Evolutionary conservation across 768 basidiomycete genomes (phyloP), one percentile per base, ranked within the genome.

Genomic region (Omphalotus guepiniiformis): DNA sequence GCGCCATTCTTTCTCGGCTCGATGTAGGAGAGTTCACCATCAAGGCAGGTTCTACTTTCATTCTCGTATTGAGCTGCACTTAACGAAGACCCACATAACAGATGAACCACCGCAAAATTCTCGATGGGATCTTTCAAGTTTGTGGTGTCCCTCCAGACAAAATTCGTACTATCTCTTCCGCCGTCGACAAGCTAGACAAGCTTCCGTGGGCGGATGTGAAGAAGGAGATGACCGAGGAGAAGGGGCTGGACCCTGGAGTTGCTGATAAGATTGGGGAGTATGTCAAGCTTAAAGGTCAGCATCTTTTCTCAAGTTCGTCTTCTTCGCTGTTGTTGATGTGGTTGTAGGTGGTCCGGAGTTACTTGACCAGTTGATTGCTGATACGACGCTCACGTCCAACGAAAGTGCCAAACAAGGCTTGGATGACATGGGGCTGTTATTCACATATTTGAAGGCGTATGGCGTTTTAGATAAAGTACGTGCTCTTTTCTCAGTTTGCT

Each of bases 161-260:
- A 69, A 93, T 90, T 40, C 80, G 95, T 4, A 71, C 84, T 12
- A 98, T 98, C 53, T 95, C 93, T 0, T 94, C 91, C 13, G 95
- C 96, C 0, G 95, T 98, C 8, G 96, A 99, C 67, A 99, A 98
- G 64, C 80, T 99, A 9, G 96, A 99, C 76, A 99, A 98, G 90
- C 67, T 86, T 19, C 79, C 95, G 0, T 99, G 96, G 95, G 58
- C 63, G 2, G 93, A 95, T 39, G 95, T 98, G 8, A 88, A 85
- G 68, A 87, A 86, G 58, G 95, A 99, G 66, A 98, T 99, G 96
- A 91, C 85, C 0, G 85, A 84, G 1, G 94, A 98, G 61, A 99
- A 99, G 60, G 93, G 93, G 0, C 71, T 99, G 16, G 85, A 87
- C 54, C 64, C 79, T 9, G 76, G 70, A 5, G 76, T 86, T 3